Conservation (phyloP, 192 early-diverging fungal species). For the Rhizoclosmatium sp. region DNA sequence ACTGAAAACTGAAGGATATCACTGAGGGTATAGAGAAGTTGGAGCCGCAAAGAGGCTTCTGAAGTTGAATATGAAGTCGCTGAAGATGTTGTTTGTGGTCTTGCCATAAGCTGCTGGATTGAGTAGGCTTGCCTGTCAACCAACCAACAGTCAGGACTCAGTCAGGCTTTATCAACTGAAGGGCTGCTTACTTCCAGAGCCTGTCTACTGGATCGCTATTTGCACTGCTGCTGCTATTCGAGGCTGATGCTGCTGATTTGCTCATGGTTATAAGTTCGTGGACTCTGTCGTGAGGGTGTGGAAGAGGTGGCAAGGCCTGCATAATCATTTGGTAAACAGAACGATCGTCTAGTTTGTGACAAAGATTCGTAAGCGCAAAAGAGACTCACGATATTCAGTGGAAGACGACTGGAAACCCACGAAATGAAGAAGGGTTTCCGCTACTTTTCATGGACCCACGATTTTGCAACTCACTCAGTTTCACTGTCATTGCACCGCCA, state of each 20-base stretch:
- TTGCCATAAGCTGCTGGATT: background rate
- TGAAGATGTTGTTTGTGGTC: background rate
- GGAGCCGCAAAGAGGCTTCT: slow-evolving; percentile 6
- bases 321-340: too few relatives aligned
- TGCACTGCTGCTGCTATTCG: background rate
- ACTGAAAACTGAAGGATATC: slow-evolving; percentile 9
- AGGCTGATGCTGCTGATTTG: background rate
- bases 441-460: too few relatives aligned
- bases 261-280: background rate
- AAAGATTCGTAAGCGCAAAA: too few relatives aligned
- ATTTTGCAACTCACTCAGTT: too few relatives aligned
- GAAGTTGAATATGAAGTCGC: background rate
- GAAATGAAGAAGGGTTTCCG: too few relatives aligned
- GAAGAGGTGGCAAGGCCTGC: background rate
- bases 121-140: slow-evolving; percentile 13
- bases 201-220: background rate
- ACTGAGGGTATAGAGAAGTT: slow-evolving; percentile 17
- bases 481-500: too few relatives aligned
- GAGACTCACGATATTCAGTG: too few relatives aligned
- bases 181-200: slow-evolving; percentile 9
- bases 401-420: too few relatives aligned
- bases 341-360: too few relatives aligned
- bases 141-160: background rate
- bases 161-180: background rate
- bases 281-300: background rate